Evolutionary conservation across 306 rosid genomes (phyloP).

Genomic region (Quercus gilva): DNA sequence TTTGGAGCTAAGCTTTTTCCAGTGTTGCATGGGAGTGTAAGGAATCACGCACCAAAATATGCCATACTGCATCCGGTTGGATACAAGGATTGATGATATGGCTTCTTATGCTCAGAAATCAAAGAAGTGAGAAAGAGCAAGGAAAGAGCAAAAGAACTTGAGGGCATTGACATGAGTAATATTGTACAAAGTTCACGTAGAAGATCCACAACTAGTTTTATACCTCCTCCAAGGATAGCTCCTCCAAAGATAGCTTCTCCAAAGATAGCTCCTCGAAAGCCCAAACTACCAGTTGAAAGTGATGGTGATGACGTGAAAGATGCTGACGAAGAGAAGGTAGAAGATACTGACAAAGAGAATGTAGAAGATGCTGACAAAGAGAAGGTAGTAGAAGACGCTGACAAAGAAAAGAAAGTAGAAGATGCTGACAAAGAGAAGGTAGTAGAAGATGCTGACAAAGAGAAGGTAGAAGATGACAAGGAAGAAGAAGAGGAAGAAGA

Average conservation of each 20-base stretch:
- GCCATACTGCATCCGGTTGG: neutral
- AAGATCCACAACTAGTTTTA: slow-evolving; percentile 65
- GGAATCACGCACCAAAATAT: neutral
- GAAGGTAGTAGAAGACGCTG: neutral
- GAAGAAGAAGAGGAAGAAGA: slow-evolving; percentile 41
- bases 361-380: slow-evolving; percentile 22
- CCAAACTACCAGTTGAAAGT: slow-evolving; percentile 55
- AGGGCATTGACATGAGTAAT: slow-evolving; percentile 92
- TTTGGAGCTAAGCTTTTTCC: no score
- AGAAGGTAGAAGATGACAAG: slow-evolving; percentile 25
- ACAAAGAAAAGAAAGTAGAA: slow-evolving; percentile 52
- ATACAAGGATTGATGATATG: slow-evolving; percentile 1
- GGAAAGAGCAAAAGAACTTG: slow-evolving; percentile 90
- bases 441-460: slow-evolving; percentile 35
- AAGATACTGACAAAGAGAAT: slow-evolving; percentile 17
- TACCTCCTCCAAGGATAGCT: slow-evolving; percentile 52
- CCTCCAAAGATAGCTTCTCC: no score
- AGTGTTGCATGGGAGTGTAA: slow-evolving; percentile 9
- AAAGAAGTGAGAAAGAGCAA: slow-evolving; percentile 80
- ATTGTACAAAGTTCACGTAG: slow-evolving; percentile 86
- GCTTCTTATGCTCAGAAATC: slow-evolving; percentile 56
- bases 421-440: slow-evolving; percentile 39
- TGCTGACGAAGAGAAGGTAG: slow-evolving; percentile 37
- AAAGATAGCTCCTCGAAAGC: no score
- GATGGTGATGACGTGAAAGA: slow-evolving; percentile 46